A percentile compares a stretch with the other conserved stretches of the same genome.
phyloP scores from a whole-genome alignment of 768 basidiomycete species.

The Suillus tomentosus region DNA sequence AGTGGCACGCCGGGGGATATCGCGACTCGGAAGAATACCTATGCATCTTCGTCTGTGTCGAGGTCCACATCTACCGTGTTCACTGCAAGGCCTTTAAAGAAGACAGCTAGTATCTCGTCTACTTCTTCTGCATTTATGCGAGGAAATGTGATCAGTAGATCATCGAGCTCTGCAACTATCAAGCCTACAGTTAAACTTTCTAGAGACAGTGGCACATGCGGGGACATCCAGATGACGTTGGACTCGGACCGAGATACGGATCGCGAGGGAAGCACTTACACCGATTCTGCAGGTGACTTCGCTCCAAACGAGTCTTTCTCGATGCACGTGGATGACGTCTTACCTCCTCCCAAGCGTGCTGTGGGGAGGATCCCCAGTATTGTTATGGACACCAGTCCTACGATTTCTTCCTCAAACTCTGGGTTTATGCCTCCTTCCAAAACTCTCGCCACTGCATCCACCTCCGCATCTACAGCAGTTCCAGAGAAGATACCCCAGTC shows the following conservation, averaged over 20 bases:
- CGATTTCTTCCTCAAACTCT: not conserved
- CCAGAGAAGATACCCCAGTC: not conserved
- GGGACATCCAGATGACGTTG: not conserved
- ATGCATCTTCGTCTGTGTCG: not conserved
- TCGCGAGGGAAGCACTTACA: not conserved
- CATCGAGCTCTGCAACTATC: not conserved
- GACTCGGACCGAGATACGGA: conserved; percentile 3
- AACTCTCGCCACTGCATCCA: not conserved
- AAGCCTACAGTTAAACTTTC: not conserved
- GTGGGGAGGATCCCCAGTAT: not conserved
- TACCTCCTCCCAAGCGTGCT: not conserved
- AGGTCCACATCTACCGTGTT: not conserved
- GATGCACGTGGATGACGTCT: not conserved
- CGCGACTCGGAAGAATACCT: not conserved
- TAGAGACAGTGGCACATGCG: not conserved
- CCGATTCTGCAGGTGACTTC: not conserved
- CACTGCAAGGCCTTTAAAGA: not conserved
- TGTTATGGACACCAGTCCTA: not conserved
- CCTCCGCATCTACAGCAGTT: not conserved
- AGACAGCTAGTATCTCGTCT: not conserved
- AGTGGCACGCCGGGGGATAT: not conserved
- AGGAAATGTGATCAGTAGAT: not conserved
- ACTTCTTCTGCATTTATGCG: not conserved
- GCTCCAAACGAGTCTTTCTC: conserved; percentile 3
- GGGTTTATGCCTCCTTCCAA: not conserved